Base-by-base conservation (phyloP, 148 eudicot species). In the Rhododendron ovatum region DNA sequence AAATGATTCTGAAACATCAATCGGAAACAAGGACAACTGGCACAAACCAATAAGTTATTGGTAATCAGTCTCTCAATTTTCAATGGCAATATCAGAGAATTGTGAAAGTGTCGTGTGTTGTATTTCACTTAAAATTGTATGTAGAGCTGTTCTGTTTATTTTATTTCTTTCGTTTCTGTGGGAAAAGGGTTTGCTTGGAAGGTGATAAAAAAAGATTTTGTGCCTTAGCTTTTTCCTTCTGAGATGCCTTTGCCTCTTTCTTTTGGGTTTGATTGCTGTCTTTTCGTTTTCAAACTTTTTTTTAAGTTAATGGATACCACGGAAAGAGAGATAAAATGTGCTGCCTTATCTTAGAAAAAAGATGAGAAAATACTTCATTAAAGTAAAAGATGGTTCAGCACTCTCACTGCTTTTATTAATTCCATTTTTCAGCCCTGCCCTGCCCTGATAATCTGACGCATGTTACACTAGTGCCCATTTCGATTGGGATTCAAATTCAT, bases 181-280 rank as follows among this genome's bases (percentile, higher is more conserved):
- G n/a, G 15, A 7, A 3, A 45, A 10, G 17, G 55, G 65, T 17
- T 80, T 80, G 83, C 26, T 80, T 53, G 14, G 84, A 65, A 65
- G 53, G 57, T 65, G 53, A 43, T 67, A 28, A 53, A 69, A 67
- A 82, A 69, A 14, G 0, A 8, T 10, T 39, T 82, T 22, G 22
- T 45, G 8, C 17, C 78, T 45, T 45, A 0, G 39, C 37, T 12
- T 48, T 84, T 33, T 50, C 35, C 41, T n/a, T 69, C 48, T 41
- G 47, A 63, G 84, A 83, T 83, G 76, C 84, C 76, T 65, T 67
- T 45, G 41, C 48, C 78, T 83, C 33, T 57, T 82, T 50, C 78
- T 83, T 83, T 83, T 45, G 65, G 30, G 33, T 30, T 48, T 84
- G 37, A 28, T 83, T 83, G 53, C 65, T 50, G 37, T 26, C n/a